Percentiles rank a stretch among this genome's conserved stretches.
Conservation (phyloP, 805 yeast species). For the Suhomyces pyralidae region DNA sequence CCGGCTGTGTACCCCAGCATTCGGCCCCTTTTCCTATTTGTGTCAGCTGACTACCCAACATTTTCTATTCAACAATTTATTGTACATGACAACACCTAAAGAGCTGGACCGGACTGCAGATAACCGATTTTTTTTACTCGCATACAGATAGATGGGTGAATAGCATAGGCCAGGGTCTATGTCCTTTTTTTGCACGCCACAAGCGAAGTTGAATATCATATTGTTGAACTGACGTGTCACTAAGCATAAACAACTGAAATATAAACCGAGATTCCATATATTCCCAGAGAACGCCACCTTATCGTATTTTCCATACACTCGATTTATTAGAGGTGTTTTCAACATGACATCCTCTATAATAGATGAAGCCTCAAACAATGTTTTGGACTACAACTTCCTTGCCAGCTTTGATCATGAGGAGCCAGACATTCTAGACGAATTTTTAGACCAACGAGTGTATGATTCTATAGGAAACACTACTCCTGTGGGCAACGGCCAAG, state of each 20-base stretch:
- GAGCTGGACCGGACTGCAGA: not conserved
- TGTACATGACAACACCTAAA: not conserved
- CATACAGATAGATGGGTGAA: not conserved
- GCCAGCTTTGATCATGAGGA: slow-evolving; percentile 25
- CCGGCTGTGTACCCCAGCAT: not conserved
- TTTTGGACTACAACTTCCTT: slow-evolving; percentile 21
- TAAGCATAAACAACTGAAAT: not conserved
- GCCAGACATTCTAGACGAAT: slow-evolving; percentile 56
- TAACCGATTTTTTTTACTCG: not conserved
- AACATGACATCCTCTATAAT: slow-evolving; percentile 19
- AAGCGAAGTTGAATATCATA: not conserved
- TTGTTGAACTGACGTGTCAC: not conserved
- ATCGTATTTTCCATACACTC: too few species aligned
- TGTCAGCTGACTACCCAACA: not conserved
- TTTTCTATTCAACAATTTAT: not conserved
- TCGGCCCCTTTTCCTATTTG: not conserved
- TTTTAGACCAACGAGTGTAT: slow-evolving; percentile 51
- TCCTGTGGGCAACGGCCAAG: slow-evolving; percentile 11
- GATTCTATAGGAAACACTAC: slow-evolving; percentile 28
- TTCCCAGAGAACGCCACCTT: not conserved
- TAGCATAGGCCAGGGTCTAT: not conserved
- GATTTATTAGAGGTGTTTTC: not conserved
- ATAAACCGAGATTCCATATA: not conserved
- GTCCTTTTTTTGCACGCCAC: not conserved
- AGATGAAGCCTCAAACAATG: slow-evolving; percentile 18